Conservation (phyloP, 257 asterid genomes). For the Nicotiana paniculata region DNA sequence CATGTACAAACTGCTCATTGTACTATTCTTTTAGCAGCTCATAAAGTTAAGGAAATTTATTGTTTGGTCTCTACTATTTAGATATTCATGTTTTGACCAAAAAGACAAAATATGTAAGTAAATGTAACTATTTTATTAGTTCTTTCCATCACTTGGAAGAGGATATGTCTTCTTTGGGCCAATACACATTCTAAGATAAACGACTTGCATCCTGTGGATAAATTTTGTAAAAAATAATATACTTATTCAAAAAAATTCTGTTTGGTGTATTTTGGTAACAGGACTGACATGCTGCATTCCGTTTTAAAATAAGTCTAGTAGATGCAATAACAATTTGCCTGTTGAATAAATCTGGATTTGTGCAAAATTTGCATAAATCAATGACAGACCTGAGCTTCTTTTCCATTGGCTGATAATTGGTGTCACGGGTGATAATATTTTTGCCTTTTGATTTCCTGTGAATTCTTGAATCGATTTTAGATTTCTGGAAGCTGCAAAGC, state of each 20-base stretch:
- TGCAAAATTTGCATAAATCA: not conserved
- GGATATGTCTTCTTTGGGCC: not conserved
- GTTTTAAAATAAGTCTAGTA: not conserved
- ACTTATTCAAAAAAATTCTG: not conserved
- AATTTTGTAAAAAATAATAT: not conserved
- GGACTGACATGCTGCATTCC: not conserved
- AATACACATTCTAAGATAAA: not conserved
- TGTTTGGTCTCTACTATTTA: not conserved
- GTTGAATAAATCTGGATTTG: not conserved
- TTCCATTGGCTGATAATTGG: not conserved
- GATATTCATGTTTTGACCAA: not conserved
- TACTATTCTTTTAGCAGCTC: not conserved
- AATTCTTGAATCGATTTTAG: constrained; percentile 32
- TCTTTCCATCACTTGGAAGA: not conserved
- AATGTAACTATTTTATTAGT: not conserved
- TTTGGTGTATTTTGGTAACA: not conserved
- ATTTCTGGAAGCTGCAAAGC: constrained; percentile 87
- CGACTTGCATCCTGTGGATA: not conserved
- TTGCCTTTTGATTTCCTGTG: constrained; percentile 7
- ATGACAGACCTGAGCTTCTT: not conserved
- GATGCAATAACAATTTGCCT: not conserved
- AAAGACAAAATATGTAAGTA: not conserved
- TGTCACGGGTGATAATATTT: not conserved
- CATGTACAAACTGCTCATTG: not conserved
- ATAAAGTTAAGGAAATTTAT: not conserved